Evolutionary conservation across 768 basidiomycete species (phyloP), one percentile per base, ranked within the genome.

Genomic region (Paxillus ammoniavirescens): DNA sequence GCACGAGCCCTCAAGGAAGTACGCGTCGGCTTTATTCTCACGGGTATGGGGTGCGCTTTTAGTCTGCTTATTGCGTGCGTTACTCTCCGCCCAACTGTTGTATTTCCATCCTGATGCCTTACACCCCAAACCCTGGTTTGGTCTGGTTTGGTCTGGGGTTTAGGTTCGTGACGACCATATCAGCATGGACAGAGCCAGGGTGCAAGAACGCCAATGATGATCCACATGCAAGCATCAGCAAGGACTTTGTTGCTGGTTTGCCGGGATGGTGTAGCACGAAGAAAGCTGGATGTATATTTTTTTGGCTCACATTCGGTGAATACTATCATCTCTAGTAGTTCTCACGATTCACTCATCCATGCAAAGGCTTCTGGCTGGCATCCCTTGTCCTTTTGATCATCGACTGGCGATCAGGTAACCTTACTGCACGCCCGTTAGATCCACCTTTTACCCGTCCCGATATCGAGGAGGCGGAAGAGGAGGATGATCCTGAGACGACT

Each of bases 181-280:
- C 87, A 50, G 91, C 90, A 1, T 97, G 89, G 85, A 93, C 94
- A 14, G 75, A 93, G 66, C 72, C 89, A 1, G 94, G 94, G 0
- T 98, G 94, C 76, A 96, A 96, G 70, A 77, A 96, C 57, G 68
- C 92, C 1, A 74, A 76, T 48, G 83, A 89, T 4, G 94, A 97
- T 61, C 95, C 94, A 4, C 79, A 93, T 66, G 86, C 84, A 0
- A 76, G 77, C 47, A 77, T 82, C 12, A 86, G 89, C 17, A 74
- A 79, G 30, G 81, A 77, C 53, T 98, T 88, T 68, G 79, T 79
- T 57, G 76, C 77, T 4, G 91, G 75, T 17, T 75, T 98, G 2
- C 72, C 79, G 4, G 83, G 89, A 0, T 97, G 91, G 90, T 98
- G 94, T 71, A 83, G 77, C 58, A 95, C 94, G 7, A 98, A 97